phyloP scores from a whole-genome alignment of 345 rosid genomes.

The Citrus maxima region DNA sequence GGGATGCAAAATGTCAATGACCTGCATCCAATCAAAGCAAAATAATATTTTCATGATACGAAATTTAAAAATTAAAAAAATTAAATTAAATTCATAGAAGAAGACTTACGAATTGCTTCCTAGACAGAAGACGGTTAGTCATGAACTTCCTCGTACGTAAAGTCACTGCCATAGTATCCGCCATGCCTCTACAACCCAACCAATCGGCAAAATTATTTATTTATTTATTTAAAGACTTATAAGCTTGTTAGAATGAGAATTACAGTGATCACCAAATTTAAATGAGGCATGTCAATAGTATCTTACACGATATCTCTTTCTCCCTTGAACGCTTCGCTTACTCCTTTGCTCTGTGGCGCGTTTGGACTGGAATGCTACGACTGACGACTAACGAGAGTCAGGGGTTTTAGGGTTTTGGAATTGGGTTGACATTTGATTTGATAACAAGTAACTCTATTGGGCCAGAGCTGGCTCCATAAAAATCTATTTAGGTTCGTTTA shows the following conservation, averaged over 20 bases:
- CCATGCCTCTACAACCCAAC: constrained; percentile 14
- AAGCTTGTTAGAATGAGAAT: neutral
- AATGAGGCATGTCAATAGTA: too few relatives aligned
- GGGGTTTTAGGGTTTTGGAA: neutral
- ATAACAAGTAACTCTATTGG: neutral
- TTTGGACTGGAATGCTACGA: too few relatives aligned
- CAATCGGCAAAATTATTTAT: neutral
- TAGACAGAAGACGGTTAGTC: constrained; percentile 39
- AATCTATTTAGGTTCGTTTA: rapidly evolving
- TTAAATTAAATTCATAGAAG: too few relatives aligned
- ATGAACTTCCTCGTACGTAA: constrained; percentile 55
- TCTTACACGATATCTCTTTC: neutral
- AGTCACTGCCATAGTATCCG: constrained; percentile 49
- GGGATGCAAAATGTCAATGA: constrained; percentile 74
- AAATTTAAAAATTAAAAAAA: neutral
- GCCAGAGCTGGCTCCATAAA: neutral
- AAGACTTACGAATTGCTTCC: constrained; percentile 51
- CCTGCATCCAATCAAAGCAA: constrained; percentile 22
- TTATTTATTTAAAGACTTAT: neutral
- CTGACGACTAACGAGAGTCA: neutral
- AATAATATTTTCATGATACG: neutral
- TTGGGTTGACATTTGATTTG: too few relatives aligned
- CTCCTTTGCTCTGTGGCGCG: neutral
- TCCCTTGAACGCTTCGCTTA: neutral
- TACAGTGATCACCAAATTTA: neutral